Percentiles rank a stretch among this genome's conserved stretches.
These are phyloP conservation scores for Trichoderma atrobrunneum DNA, from an alignment of 2,329 filamentous ascomycete genomes.

Conservation along the genomic window DNA sequence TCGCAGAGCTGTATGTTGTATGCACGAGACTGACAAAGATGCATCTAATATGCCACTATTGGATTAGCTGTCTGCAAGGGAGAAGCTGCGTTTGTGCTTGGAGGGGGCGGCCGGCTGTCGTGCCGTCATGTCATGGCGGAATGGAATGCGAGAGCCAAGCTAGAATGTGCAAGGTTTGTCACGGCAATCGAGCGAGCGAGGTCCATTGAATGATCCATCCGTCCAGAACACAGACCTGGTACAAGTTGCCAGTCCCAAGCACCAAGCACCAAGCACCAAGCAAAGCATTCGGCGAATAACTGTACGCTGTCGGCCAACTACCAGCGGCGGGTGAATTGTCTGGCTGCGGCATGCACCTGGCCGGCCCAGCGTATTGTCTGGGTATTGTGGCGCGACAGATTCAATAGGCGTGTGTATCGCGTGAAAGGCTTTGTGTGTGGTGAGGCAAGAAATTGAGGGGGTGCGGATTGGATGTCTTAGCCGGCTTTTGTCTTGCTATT, in stretches of 20 bases:
- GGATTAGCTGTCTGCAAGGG: background rate
- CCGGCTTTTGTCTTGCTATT: slow-evolving; percentile 29
- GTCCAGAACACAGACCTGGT: background rate
- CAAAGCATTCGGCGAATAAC: background rate
- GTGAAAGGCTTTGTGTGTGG: background rate
- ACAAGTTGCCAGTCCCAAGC: background rate
- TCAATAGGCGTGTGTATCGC: background rate
- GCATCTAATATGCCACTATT: background rate
- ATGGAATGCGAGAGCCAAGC: background rate
- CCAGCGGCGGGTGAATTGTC: background rate
- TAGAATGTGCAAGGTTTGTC: background rate
- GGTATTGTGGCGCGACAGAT: slow-evolving; percentile 1
- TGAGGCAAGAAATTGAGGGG: background rate
- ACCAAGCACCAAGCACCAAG: too few relatives aligned
- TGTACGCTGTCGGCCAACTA: background rate
- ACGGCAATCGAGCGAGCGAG: background rate
- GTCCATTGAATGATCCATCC: background rate
- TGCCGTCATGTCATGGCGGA: background rate
- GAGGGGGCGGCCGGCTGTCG: background rate
- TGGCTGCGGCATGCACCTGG: background rate
- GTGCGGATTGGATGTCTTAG: background rate
- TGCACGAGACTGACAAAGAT: background rate
- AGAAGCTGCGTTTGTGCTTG: background rate
- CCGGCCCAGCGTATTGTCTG: slow-evolving; percentile 15
- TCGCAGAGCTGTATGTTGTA: background rate